These are phyloP conservation scores for Anisogramma anomala DNA, from an alignment of 2,329 filamentous ascomycete genomes.

Conservation along the genomic window DNA sequence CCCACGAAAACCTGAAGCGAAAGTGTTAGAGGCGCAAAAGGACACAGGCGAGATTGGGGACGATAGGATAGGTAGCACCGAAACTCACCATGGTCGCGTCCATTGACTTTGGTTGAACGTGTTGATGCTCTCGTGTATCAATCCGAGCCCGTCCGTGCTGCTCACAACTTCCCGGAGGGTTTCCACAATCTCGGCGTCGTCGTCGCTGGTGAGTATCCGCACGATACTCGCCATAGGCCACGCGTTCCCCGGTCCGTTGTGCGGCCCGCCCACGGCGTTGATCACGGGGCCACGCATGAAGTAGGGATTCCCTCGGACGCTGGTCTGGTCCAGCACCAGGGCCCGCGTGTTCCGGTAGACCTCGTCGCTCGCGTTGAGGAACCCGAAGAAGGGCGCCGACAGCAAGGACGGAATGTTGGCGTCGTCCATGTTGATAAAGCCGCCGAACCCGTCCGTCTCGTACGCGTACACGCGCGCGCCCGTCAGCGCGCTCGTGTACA, in stretches of 20 bases:
- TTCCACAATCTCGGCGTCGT: slow-evolving; percentile 61
- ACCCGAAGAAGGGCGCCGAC: slow-evolving; percentile 50
- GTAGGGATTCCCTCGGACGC: slow-evolving; percentile 56
- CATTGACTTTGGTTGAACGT: slow-evolving; percentile 42
- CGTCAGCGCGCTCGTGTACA: slow-evolving; percentile 31
- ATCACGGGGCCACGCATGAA: slow-evolving; percentile 45
- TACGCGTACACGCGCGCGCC: slow-evolving; percentile 46
- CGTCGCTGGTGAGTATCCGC: slow-evolving; percentile 64
- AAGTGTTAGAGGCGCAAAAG: no score
- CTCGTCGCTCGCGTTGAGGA: slow-evolving; percentile 42
- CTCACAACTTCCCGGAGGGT: slow-evolving; percentile 54
- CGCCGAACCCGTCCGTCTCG: slow-evolving; percentile 62
- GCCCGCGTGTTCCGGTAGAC: slow-evolving; percentile 64
- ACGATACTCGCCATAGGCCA: slow-evolving; percentile 85
- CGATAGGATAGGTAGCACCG: no score
- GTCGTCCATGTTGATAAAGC: slow-evolving; percentile 50
- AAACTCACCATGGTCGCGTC: slow-evolving; percentile 33
- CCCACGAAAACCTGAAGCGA: slow-evolving; percentile 91
- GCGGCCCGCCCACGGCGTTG: slow-evolving; percentile 40
- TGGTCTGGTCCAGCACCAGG: slow-evolving; percentile 45
- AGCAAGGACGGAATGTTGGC: slow-evolving; percentile 55
- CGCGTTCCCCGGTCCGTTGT: slow-evolving; percentile 53
- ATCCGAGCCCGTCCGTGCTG: slow-evolving; percentile 58
- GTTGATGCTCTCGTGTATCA: slow-evolving; percentile 73
- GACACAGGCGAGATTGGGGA: no score